phyloP scores from a whole-genome alignment of 1,284 basidiomycete species.

The Mycosarcoma mackinlayi region DNA sequence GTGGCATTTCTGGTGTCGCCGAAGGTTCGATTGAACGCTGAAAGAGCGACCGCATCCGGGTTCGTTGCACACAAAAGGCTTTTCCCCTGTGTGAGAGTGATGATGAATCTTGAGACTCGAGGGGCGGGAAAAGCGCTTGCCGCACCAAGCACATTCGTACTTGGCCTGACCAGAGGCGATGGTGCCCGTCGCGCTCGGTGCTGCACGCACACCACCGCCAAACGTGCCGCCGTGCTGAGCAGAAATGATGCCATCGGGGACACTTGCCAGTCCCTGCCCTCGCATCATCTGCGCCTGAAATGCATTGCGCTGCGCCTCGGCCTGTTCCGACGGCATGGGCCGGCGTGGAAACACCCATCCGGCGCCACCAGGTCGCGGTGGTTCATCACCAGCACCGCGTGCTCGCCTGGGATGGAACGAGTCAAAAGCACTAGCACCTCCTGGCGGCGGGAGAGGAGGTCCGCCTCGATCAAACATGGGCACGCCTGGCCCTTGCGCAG shows the following conservation, averaged over 20 bases:
- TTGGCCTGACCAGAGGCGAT: slow-evolving; percentile 54
- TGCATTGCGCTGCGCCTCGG: slow-evolving; percentile 39
- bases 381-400: slow-evolving; percentile 40
- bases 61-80: slow-evolving; percentile 63
- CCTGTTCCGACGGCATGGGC: slow-evolving; percentile 34
- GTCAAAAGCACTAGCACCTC: slow-evolving; percentile 29
- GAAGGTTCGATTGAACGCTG: slow-evolving; percentile 65
- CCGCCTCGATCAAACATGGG: slow-evolving; percentile 34
- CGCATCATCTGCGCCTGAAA: slow-evolving; percentile 48
- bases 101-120: slow-evolving; percentile 66
- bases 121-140: slow-evolving; percentile 63
- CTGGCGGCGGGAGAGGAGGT: slow-evolving; percentile 35
- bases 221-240: slow-evolving; percentile 33
- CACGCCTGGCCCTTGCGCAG: slow-evolving; percentile 34
- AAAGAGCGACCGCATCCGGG: slow-evolving; percentile 64
- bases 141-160: slow-evolving; percentile 64
- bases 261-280: slow-evolving; percentile 33
- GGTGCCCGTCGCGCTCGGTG: slow-evolving; percentile 36
- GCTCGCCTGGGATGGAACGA: slow-evolving; percentile 48
- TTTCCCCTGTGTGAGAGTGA: slow-evolving; percentile 66
- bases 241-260: slow-evolving; percentile 43
- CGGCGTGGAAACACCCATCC: slow-evolving; percentile 50
- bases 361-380: slow-evolving; percentile 34
- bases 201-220: slow-evolving; percentile 33
- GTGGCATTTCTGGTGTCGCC: slow-evolving; percentile 65